Evolutionary conservation across 1,284 basidiomycete species (phyloP).

Genomic region (Apiotrichum mycotoxinovorans): DNA sequence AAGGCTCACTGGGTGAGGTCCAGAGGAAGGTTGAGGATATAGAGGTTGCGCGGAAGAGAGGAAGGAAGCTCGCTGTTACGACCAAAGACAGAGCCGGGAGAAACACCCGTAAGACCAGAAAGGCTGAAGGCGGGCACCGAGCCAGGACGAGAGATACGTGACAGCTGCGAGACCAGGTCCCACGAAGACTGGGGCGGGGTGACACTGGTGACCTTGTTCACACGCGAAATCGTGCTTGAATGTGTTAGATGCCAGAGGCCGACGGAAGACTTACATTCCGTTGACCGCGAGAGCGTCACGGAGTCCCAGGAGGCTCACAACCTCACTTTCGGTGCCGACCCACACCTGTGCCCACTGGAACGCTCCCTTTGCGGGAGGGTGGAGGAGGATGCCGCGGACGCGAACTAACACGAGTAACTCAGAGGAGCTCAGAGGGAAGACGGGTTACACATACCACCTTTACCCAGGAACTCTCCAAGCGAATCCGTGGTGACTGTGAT

Average conservation of each 20-base stretch:
- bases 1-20: constrained; percentile 39
- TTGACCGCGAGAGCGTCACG: constrained; percentile 26
- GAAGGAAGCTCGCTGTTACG: constrained; percentile 12
- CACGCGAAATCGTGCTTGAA: constrained; percentile 17
- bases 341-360: constrained; percentile 42
- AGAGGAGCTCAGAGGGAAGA: background rate
- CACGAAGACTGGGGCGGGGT: constrained; percentile 16
- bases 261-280: constrained; percentile 31
- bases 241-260: background rate
- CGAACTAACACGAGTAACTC: constrained; percentile 14
- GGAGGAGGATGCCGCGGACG: constrained; percentile 31
- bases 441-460: constrained; percentile 22
- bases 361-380: constrained; percentile 14
- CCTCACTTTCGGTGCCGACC: constrained; percentile 31
- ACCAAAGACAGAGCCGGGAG: constrained; percentile 1
- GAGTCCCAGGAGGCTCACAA: constrained; percentile 30
- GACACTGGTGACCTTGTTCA: background rate
- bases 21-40: constrained; percentile 42
- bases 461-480: constrained; percentile 35
- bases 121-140: constrained; percentile 2
- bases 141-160: background rate
- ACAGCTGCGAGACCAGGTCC: constrained; percentile 13
- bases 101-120: constrained; percentile 5
- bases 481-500: constrained; percentile 31
- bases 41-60: constrained; percentile 40